Base-by-base conservation (phyloP, 768 basidiomycete species). In the Gyrodon lividus region DNA sequence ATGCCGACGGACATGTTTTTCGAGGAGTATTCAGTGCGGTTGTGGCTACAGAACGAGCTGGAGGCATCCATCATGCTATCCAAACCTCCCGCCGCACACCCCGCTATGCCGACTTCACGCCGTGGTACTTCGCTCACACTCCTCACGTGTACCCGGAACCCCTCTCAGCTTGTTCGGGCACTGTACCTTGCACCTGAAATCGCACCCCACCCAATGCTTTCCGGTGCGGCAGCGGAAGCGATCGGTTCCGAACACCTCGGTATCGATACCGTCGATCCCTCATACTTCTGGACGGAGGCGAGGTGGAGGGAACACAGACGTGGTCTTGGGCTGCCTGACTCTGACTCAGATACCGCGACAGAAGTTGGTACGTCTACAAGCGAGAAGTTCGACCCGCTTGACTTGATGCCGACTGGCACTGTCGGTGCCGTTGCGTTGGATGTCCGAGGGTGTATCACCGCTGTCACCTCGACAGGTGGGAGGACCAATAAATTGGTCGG, bases 371-470 rank as follows among this genome's bases (percentile, higher is more conserved):
- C 50, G 7, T 52, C 54, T 19, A 46, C 61, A n/a, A 44, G 54
- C 13, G 46, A 28, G 5, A 55, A 59, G 43, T 40, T 37, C 12
- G 60, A 59, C 6, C 54, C 72, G 13, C 69, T 87, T 7, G 85
- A 88, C 64, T 67, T 77, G 56, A 71, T 82, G 54, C 87, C 91
- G 4, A 85, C 70, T 14, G 91, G 90, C 10, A 93, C 90, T 0
- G 89, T 93, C 9, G 91, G 91, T 17, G 91, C 91, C 1, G 89
- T 93, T 7, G 89, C 87, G 5, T 72, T 92, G 28, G 91, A 92
- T 62, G 58, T 76, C 6, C 72, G 81, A 20, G 90, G 90, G 0
- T 90, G 89, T 60, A 83, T 92, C 51, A 80, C 84, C 1, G 70
- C 76, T 3, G 71, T 84, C 16, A 92, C 91, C 1, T 91, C 89